phyloP scores from a whole-genome alignment of 78 protist species.

The Trichosphaerium sp. region DNA sequence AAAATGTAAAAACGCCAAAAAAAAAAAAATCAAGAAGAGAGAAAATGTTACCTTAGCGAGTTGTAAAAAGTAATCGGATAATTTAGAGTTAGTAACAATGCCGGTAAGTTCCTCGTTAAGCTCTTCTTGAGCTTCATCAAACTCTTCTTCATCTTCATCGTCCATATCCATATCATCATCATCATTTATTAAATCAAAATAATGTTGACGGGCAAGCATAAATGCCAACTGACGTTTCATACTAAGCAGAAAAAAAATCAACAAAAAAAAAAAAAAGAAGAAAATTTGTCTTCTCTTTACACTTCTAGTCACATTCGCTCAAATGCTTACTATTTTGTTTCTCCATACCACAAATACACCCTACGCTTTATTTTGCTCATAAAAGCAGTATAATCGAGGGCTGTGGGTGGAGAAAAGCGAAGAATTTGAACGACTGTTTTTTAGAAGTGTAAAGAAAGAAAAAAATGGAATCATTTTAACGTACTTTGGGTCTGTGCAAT shows the following conservation, averaged over 20 bases:
- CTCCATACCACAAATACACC: too few relatives aligned
- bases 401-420: too few relatives aligned
- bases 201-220: constrained; percentile 58
- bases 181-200: too few relatives aligned
- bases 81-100: constrained; percentile 50
- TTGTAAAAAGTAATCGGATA: constrained; percentile 57
- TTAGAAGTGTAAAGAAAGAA: not conserved
- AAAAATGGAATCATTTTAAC: not conserved
- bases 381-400: too few relatives aligned
- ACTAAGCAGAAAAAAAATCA: not conserved
- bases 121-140: constrained; percentile 3
- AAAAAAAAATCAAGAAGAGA: too few relatives aligned
- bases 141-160: not conserved
- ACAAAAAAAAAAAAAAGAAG: not conserved
- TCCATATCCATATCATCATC: too few relatives aligned
- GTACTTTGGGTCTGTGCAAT: too few relatives aligned
- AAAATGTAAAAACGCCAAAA: too few relatives aligned
- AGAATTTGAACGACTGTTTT: too few relatives aligned
- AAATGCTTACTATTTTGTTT: too few relatives aligned
- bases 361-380: too few relatives aligned
- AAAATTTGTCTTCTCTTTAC: not conserved
- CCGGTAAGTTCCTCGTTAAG: constrained; percentile 19
- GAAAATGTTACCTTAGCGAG: too few relatives aligned
- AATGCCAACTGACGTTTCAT: constrained; percentile 71
- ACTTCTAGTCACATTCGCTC: constrained; percentile 19